These are phyloP conservation scores for Nemania sp. DNA, from an alignment of 2,329 filamentous ascomycete species.

Conservation along the genomic window DNA sequence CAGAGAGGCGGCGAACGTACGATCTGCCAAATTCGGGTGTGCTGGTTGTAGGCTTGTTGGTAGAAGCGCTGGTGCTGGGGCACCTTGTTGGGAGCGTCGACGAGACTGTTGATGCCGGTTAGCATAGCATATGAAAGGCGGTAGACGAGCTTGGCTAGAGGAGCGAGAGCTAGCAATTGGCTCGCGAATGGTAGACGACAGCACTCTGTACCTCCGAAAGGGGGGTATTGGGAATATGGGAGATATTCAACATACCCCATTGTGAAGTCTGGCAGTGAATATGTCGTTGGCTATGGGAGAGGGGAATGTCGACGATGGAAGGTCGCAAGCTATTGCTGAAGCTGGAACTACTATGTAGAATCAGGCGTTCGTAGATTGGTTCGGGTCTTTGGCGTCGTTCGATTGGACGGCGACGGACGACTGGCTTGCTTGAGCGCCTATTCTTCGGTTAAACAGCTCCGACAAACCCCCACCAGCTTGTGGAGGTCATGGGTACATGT, in stretches of 20 bases:
- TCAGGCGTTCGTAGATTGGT: conserved; percentile 28
- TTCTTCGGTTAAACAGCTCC: conserved; percentile 42
- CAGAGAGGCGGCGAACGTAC: conserved; percentile 62
- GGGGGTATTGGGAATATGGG: too few species aligned
- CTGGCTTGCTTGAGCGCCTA: conserved; percentile 42
- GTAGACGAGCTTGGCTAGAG: conserved; percentile 14
- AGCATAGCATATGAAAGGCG: conserved; percentile 42
- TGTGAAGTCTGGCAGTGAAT: conserved; percentile 37
- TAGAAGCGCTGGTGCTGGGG: conserved; percentile 80
- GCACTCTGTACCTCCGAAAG: neutral
- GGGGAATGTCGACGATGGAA: conserved; percentile 9
- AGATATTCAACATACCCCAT: conserved; percentile 46
- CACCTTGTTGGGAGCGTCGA: conserved; percentile 82
- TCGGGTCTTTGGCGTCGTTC: conserved; percentile 34
- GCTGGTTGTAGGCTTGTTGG: conserved; percentile 77
- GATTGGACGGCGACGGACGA: conserved; percentile 36
- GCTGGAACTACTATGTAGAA: conserved; percentile 43
- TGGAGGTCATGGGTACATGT: too few species aligned
- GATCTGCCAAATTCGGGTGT: conserved; percentile 81
- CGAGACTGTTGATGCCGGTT: conserved; percentile 58
- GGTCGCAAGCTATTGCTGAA: conserved; percentile 42
- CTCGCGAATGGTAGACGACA: neutral
- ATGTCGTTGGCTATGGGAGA: conserved; percentile 31
- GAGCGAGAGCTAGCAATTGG: conserved; percentile 39
- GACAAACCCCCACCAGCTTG: too few species aligned